Conservation (phyloP, 2,329 filamentous ascomycete genomes). For the Gnomoniopsis sp. region DNA sequence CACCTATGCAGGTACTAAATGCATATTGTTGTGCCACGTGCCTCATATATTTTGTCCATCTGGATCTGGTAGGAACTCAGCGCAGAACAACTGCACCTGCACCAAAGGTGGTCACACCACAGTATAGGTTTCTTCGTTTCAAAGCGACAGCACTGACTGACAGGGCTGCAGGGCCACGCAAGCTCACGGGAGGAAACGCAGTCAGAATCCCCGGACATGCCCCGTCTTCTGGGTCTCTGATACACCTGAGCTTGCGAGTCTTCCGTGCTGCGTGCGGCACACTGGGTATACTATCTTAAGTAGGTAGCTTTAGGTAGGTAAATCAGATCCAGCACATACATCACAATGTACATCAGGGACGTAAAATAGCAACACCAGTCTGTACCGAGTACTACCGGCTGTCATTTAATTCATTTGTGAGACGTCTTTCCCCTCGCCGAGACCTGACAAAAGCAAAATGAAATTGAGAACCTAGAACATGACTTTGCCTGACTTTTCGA, state of each 20-base stretch:
- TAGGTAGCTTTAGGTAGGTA: no score
- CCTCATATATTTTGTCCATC: background rate
- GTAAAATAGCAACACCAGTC: no score
- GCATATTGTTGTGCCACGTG: background rate
- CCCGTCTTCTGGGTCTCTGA: background rate
- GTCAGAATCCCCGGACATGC: background rate
- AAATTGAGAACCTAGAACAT: background rate
- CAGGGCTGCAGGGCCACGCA: background rate
- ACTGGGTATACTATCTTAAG: no score
- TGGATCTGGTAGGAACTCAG: background rate
- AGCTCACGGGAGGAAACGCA: background rate
- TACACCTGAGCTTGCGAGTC: background rate
- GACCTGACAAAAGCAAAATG: background rate
- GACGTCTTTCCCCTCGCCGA: background rate
- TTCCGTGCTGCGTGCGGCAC: no score
- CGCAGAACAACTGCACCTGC: background rate
- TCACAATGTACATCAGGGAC: no score
- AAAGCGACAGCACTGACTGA: background rate
- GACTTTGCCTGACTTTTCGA: background rate
- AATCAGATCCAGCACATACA: no score
- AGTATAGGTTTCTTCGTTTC: background rate
- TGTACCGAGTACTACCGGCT: no score
- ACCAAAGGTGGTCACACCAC: background rate
- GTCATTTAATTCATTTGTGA: no score
- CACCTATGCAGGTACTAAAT: background rate